Evolutionary conservation across 2,329 filamentous ascomycete genomes (phyloP).

Genomic region (Fusarium keratoplasticum): DNA sequence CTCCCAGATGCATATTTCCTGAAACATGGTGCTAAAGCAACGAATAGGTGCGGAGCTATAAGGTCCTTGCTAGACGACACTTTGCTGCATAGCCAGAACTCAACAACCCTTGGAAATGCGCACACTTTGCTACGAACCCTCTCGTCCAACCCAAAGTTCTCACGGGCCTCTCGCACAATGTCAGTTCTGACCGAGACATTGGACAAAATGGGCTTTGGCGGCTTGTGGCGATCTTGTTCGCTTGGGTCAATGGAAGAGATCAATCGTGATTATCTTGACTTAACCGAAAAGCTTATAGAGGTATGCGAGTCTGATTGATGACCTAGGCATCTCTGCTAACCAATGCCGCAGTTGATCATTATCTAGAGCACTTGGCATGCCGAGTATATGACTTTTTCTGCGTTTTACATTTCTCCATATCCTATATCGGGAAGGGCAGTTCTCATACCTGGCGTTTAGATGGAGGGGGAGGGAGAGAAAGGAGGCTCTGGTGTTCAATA

Average conservation of each 20-base stretch:
- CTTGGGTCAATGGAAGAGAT: constrained; percentile 56
- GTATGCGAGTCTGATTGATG: constrained; percentile 51
- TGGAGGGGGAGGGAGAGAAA: neutral
- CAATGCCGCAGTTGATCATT: constrained; percentile 1
- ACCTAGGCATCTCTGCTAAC: neutral
- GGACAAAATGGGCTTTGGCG: constrained; percentile 71
- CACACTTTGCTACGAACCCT: constrained; percentile 70
- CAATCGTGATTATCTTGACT: constrained; percentile 53
- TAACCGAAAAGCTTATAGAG: constrained; percentile 72
- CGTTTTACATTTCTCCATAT: neutral
- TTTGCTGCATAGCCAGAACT: constrained; percentile 72
- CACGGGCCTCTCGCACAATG: constrained; percentile 59
- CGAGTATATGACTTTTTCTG: neutral
- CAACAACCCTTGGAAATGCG: constrained; percentile 68
- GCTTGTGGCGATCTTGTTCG: constrained; percentile 70
- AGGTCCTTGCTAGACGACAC: constrained; percentile 70
- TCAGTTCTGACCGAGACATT: constrained; percentile 64
- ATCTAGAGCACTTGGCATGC: constrained; percentile 1
- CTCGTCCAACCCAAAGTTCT: constrained; percentile 65
- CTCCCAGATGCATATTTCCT: no score
- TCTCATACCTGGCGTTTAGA: constrained; percentile 6
- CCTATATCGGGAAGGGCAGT: neutral
- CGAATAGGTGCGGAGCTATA: constrained; percentile 64
- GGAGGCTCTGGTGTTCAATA: neutral
- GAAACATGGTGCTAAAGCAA: constrained; percentile 1